phyloP scores from a whole-genome alignment of 2,329 filamentous ascomycete species.

The Xylariaceae sp. region DNA sequence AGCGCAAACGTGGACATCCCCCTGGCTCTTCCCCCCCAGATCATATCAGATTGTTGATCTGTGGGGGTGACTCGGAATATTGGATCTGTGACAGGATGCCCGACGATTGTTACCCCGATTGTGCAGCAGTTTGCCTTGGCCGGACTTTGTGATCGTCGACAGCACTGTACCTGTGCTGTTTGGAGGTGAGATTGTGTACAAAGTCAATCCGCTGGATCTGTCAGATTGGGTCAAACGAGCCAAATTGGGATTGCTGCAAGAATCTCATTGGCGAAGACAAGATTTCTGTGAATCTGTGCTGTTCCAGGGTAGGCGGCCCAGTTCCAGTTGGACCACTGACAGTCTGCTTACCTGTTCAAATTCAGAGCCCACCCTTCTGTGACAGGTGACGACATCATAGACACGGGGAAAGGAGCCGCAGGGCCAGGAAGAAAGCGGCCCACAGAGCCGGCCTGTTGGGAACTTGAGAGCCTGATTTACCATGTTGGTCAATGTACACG shows the following conservation, averaged over 20 bases:
- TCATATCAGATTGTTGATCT: background rate
- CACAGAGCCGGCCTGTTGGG: too few species aligned
- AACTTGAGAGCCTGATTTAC: too few species aligned
- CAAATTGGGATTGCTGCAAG: conserved; percentile 15
- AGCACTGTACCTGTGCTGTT: conserved; percentile 6
- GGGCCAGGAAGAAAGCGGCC: too few species aligned
- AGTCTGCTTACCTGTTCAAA: background rate
- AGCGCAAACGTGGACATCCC: background rate
- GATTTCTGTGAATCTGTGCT: too few species aligned
- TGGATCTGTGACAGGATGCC: conserved; percentile 8
- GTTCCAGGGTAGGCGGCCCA: background rate
- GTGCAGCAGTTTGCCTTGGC: background rate
- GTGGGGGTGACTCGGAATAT: conserved; percentile 2
- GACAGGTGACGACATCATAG: too few species aligned
- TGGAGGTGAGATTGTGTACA: conserved; percentile 1
- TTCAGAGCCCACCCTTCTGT: background rate
- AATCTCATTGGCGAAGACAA: conserved; percentile 14
- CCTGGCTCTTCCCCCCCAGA: background rate
- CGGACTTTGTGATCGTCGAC: conserved; percentile 4
- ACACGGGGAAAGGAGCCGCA: too few species aligned
- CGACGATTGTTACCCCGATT: conserved; percentile 10
- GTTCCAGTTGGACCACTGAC: background rate
- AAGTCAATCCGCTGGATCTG: conserved; percentile 5
- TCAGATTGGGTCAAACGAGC: conserved; percentile 5
- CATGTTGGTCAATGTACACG: too few species aligned